Conservation (phyloP, 169 alveolate genomes). For the Theileria annulata region DNA sequence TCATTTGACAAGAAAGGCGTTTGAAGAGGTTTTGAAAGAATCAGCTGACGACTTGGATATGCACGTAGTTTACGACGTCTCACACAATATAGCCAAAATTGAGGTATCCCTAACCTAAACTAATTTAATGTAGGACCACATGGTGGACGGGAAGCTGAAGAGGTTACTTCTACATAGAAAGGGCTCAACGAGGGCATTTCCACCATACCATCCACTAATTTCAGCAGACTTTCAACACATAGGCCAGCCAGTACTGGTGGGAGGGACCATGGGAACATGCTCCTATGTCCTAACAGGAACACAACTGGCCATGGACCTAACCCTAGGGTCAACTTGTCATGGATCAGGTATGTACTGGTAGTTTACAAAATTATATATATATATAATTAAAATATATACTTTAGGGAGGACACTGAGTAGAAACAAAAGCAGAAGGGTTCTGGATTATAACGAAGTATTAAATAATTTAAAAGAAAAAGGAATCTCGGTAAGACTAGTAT, state of each 20-base stretch:
- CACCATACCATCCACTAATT: slow-evolving; percentile 87
- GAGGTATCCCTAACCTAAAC: slow-evolving; percentile 63
- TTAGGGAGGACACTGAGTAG: slow-evolving; percentile 76
- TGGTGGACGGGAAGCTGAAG: slow-evolving; percentile 76
- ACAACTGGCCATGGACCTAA: slow-evolving; percentile 78
- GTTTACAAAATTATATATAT: not conserved
- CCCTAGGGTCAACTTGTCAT: slow-evolving; percentile 88
- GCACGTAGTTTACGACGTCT: slow-evolving; percentile 89
- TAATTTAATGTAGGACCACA: slow-evolving; percentile 53
- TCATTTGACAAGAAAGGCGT: slow-evolving; percentile 65
- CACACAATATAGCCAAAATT: slow-evolving; percentile 87
- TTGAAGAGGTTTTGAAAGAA: slow-evolving; percentile 72
- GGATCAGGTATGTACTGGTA: slow-evolving; percentile 80
- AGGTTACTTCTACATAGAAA: slow-evolving; percentile 85
- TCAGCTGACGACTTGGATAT: slow-evolving; percentile 88
- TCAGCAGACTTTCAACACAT: slow-evolving; percentile 82
- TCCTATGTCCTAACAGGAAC: slow-evolving; percentile 87
- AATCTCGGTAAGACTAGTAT: slow-evolving; percentile 41
- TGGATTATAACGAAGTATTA: slow-evolving; percentile 76
- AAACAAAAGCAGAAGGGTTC: slow-evolving; percentile 76
- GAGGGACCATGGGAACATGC: slow-evolving; percentile 90
- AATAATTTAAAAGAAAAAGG: slow-evolving; percentile 70
- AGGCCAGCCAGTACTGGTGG: slow-evolving; percentile 89
- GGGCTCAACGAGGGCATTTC: slow-evolving; percentile 89
- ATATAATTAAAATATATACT: not conserved